phyloP scores from a whole-genome alignment of 2,329 filamentous ascomycete species.

The Septoria petroselini region DNA sequence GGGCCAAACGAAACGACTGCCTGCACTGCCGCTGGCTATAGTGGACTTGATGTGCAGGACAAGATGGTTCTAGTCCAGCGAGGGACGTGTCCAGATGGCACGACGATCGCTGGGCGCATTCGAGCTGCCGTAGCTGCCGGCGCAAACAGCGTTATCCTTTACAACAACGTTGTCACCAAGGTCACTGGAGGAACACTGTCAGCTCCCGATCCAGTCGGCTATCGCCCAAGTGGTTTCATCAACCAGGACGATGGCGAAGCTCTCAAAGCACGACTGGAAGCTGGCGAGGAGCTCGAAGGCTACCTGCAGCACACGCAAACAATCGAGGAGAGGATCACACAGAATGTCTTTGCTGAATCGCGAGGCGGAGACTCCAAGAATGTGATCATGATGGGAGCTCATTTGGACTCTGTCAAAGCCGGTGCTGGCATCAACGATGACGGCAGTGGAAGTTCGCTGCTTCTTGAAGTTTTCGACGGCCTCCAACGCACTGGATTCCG shows the following conservation, averaged over 20 bases:
- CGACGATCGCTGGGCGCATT: conserved; percentile 66
- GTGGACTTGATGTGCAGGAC: conserved; percentile 52
- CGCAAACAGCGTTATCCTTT: conserved; percentile 68
- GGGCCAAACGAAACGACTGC: conserved; percentile 59
- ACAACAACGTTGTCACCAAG: conserved; percentile 63
- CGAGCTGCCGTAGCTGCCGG: conserved; percentile 65
- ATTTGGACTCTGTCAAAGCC: conserved; percentile 48
- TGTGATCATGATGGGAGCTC: conserved; percentile 34
- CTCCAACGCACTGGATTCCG: conserved; percentile 69
- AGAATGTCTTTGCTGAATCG: conserved; percentile 60
- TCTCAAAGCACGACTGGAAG: conserved; percentile 54
- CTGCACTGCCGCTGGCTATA: conserved; percentile 63
- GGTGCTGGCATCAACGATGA: conserved; percentile 74
- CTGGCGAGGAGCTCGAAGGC: conserved; percentile 40
- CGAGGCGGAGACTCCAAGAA: conserved; percentile 38
- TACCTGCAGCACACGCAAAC: conserved; percentile 44
- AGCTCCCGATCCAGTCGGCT: conserved; percentile 38
- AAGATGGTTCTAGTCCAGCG: conserved; percentile 69
- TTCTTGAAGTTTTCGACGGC: conserved; percentile 59
- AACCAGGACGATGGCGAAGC: conserved; percentile 58
- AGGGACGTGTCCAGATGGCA: conserved; percentile 54
- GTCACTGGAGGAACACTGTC: conserved; percentile 57
- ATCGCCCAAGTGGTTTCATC: conserved; percentile 67
- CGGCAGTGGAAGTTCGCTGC: conserved; percentile 62
- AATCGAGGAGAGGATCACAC: conserved; percentile 45